Percentiles rank a stretch among this genome's conserved stretches.
Evolutionary conservation across 2,329 filamentous ascomycete genomes (phyloP).

Genomic region (Alternaria triticimaculans): DNA sequence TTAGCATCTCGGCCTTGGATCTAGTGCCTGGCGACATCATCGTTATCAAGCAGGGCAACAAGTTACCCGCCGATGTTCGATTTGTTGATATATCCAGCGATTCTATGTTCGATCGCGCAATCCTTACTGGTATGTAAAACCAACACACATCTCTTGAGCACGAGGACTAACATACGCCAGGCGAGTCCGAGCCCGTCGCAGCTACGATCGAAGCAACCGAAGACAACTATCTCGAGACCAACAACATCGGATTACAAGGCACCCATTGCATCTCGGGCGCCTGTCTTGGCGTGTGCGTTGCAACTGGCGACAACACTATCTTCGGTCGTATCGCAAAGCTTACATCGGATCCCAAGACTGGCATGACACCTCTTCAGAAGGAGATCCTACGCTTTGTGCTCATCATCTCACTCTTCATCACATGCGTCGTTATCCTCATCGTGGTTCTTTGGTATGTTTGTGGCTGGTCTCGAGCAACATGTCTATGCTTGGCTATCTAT

Average conservation of each 20-base stretch:
- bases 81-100: constrained; percentile 73
- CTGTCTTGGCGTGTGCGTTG: constrained; percentile 71
- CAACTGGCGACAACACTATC: constrained; percentile 74
- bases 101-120: constrained; percentile 74
- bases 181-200: constrained; percentile 69
- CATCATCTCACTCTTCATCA: constrained; percentile 72
- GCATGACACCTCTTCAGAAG: constrained; percentile 72
- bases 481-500: not conserved
- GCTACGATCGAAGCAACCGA: constrained; percentile 69
- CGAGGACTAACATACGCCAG: constrained; percentile 43
- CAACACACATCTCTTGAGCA: not conserved
- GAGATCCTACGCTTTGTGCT: constrained; percentile 76
- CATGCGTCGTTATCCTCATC: constrained; percentile 69
- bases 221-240: constrained; percentile 77
- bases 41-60: constrained; percentile 73
- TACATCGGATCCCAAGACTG: constrained; percentile 71
- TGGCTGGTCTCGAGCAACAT: not conserved
- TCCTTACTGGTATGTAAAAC: constrained; percentile 65
- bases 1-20: constrained; percentile 61
- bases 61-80: constrained; percentile 75
- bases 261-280: constrained; percentile 77
- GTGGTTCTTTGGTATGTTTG: constrained; percentile 66
- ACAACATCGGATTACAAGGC: constrained; percentile 78
- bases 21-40: constrained; percentile 77
- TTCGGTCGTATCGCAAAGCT: constrained; percentile 78